These are phyloP conservation scores for Handroanthus guayacan DNA, from an alignment of 257 asterid genomes.

Conservation along the genomic window DNA sequence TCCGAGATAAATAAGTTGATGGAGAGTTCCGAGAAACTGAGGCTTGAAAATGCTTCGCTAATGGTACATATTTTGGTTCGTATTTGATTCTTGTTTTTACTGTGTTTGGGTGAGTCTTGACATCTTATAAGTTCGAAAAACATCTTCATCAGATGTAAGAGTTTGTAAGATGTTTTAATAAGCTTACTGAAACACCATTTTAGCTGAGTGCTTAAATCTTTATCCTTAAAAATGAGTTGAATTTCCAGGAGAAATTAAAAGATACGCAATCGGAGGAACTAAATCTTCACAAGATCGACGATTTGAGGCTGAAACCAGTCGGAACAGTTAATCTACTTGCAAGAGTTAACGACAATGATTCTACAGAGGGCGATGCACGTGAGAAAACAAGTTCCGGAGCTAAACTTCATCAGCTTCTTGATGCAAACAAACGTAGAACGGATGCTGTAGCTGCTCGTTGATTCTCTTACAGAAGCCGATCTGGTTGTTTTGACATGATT, in stretches of 20 bases:
- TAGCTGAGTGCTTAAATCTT: no score
- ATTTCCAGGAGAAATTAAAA: slow-evolving; percentile 71
- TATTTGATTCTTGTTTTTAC: background rate
- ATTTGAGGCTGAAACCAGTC: slow-evolving; percentile 59
- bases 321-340: slow-evolving; percentile 85
- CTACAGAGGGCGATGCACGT: slow-evolving; percentile 50
- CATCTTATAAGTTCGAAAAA: no score
- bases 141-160: no score
- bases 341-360: slow-evolving; percentile 71
- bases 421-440: slow-evolving; percentile 61
- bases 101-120: no score
- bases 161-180: no score
- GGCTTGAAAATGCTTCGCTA: slow-evolving; percentile 75
- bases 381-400: slow-evolving; percentile 60
- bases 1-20: slow-evolving; percentile 67
- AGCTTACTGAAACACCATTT: no score
- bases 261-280: slow-evolving; percentile 40
- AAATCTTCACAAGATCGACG: slow-evolving; percentile 49
- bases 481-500: slow-evolving; percentile 44
- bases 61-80: slow-evolving; percentile 50
- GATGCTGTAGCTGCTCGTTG: slow-evolving; percentile 94
- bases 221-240: background rate
- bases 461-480: no score
- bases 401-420: slow-evolving; percentile 87
- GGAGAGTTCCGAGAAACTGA: slow-evolving; percentile 69